Percentiles rank a stretch among this genome's conserved stretches.
phyloP scores from a whole-genome alignment of 371 early-diverging fungal species.

The Mucor plumbeus region DNA sequence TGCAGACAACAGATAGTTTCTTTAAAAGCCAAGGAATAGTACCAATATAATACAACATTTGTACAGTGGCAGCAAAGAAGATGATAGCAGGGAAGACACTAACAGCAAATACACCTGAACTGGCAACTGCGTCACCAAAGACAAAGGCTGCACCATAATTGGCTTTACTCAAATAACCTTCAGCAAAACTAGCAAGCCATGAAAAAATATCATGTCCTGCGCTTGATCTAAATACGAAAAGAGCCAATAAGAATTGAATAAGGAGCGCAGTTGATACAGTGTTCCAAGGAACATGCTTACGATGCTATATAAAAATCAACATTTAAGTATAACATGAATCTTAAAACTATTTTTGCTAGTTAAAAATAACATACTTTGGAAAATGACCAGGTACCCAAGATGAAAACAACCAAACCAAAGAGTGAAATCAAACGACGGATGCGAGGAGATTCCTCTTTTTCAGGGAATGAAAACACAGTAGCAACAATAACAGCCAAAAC shows the following conservation, averaged over 20 bases:
- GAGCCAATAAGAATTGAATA: conserved; percentile 76
- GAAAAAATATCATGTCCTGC: conserved; percentile 75
- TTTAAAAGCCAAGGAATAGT: conserved; percentile 80
- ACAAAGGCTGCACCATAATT: conserved; percentile 69
- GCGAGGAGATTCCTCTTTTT: conserved; percentile 57
- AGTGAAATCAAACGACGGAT: conserved; percentile 72
- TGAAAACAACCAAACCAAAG: conserved; percentile 67
- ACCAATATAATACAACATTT: conserved; percentile 81
- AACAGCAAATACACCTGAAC: conserved; percentile 58
- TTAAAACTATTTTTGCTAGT: background rate
- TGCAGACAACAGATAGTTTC: conserved; percentile 69
- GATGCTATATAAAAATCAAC: conserved; percentile 37
- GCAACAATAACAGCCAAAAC: conserved; percentile 53
- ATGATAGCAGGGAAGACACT: conserved; percentile 80
- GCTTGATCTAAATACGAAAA: conserved; percentile 74
- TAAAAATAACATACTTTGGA: conserved; percentile 51
- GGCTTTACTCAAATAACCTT: conserved; percentile 67
- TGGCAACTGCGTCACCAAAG: conserved; percentile 55
- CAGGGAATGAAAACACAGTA: conserved; percentile 58
- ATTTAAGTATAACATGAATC: background rate
- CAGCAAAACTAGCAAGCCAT: conserved; percentile 67
- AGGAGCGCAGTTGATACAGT: conserved; percentile 75
- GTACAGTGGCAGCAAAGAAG: conserved; percentile 84
- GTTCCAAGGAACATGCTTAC: conserved; percentile 69
- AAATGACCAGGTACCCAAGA: conserved; percentile 46